phyloP scores from a whole-genome alignment of 2,329 filamentous ascomycete species.

The Cercospora janseana region DNA sequence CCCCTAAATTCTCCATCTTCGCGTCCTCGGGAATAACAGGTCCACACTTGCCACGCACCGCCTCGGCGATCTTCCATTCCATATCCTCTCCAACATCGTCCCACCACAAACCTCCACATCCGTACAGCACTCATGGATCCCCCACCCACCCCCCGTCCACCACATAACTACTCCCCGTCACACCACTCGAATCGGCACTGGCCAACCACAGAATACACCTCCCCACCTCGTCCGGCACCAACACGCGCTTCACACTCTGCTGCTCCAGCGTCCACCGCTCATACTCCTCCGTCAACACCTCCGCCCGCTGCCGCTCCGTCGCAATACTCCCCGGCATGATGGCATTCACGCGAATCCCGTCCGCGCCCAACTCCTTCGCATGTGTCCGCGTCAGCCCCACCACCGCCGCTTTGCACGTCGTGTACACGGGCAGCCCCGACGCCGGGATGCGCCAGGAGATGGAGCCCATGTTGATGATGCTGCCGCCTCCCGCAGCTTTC shows the following conservation, averaged over 20 bases:
- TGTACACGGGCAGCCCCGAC: constrained; percentile 31
- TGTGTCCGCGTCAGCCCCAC: constrained; percentile 34
- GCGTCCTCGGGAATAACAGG: too few species aligned
- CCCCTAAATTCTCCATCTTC: too few species aligned
- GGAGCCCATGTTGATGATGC: constrained; percentile 50
- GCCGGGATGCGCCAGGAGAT: constrained; percentile 35
- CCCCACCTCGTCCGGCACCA: constrained; percentile 35
- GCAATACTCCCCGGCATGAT: constrained; percentile 36
- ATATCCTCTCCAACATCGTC: background rate
- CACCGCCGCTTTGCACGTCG: constrained; percentile 32
- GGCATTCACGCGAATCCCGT: constrained; percentile 32
- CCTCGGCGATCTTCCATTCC: background rate
- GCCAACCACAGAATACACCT: constrained; percentile 34
- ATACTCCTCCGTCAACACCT: constrained; percentile 36
- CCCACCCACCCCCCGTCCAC: constrained; percentile 36
- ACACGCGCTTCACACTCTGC: constrained; percentile 35
- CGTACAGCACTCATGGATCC: constrained; percentile 20
- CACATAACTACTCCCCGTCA: constrained; percentile 36
- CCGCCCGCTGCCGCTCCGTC: constrained; percentile 35
- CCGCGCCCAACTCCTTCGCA: constrained; percentile 32
- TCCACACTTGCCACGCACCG: too few species aligned
- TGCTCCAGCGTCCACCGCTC: constrained; percentile 30
- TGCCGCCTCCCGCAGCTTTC: constrained; percentile 54
- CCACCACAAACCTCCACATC: background rate
- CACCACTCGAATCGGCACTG: constrained; percentile 34